Evolutionary conservation across 2,329 filamentous ascomycete genomes (phyloP), one percentile per base, ranked within the genome.

Genomic region (Thyridium curvatum): DNA sequence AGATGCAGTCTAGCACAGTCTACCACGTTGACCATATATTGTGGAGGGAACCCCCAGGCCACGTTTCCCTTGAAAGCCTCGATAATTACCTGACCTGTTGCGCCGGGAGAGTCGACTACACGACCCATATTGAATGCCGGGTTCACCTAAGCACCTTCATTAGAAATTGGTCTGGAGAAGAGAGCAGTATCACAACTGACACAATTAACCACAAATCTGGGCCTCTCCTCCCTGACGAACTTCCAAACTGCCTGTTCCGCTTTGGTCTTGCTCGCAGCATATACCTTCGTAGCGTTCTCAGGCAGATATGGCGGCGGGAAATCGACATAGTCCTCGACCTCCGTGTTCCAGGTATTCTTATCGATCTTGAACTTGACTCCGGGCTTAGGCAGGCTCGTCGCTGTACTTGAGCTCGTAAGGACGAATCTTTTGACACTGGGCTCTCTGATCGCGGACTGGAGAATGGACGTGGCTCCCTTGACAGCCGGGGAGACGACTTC

Each of bases 141-240:
- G 21, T 26, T 26, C 6, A 26, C 21, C 21, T 26, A n/a, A n/a
- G 21, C 6, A 26, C 10, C 6, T 6, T 26, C 21, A n/a, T n/a
- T n/a, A n/a, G n/a, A n/a, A n/a, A n/a, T n/a, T n/a, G n/a, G n/a
- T n/a, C n/a, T n/a, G n/a, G n/a, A n/a, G n/a, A n/a, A 26, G 21
- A 6, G 21, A 10, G 21, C 21, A 26, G 21, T 6, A n/a, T n/a
- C n/a, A 26, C 6, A 26, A 26, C 21, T 6, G 6, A 26, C 21
- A 10, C 21, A 26, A 26, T 26, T 26, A 10, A 26, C 21, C 21
- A 26, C 21, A 26, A 69, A 71, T 0, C 32, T 14, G 1, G 62
- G 64, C 42, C 64, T 54, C 31, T 54, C 45, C 29, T 59, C 56
- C 7, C 58, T 50, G 13, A 53, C 41, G 34, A 59, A 62, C 21